phyloP scores from a whole-genome alignment of 116 monocot genomes.

The Iris pallida region DNA sequence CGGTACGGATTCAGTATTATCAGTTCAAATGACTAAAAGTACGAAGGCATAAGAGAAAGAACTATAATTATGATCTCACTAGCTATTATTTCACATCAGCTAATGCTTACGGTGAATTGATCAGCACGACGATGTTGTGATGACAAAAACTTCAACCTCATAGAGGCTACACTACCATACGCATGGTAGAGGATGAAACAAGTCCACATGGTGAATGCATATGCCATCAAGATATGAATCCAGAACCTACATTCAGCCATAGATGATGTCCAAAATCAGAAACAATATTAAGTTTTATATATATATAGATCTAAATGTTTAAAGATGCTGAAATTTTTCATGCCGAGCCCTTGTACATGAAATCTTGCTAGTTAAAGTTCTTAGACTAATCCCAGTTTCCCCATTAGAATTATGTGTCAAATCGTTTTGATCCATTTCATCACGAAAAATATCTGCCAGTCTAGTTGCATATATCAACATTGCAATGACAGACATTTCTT shows the following conservation, averaged over 20 bases:
- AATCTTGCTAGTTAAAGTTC: no score
- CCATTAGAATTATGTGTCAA: no score
- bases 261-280: neutral
- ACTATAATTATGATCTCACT: neutral
- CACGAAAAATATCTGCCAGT: no score
- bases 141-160: slow-evolving; percentile 87
- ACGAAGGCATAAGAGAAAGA: neutral
- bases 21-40: neutral
- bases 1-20: neutral
- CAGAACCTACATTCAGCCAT: slow-evolving; percentile 41
- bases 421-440: no score
- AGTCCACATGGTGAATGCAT: slow-evolving; percentile 84
- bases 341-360: no score
- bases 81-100: neutral
- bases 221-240: slow-evolving; percentile 73
- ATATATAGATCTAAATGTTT: no score
- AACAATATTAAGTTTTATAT: neutral
- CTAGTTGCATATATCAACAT: no score
- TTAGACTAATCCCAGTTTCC: no score
- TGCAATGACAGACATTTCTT: no score
- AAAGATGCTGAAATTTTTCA: no score
- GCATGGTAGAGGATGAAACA: slow-evolving; percentile 76
- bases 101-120: slow-evolving; percentile 75
- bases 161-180: slow-evolving; percentile 71
- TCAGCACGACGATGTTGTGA: slow-evolving; percentile 78